Evolutionary conservation across 192 early-diverging fungal species (phyloP).

Genomic region (Thoreauomyces humboldtii): DNA sequence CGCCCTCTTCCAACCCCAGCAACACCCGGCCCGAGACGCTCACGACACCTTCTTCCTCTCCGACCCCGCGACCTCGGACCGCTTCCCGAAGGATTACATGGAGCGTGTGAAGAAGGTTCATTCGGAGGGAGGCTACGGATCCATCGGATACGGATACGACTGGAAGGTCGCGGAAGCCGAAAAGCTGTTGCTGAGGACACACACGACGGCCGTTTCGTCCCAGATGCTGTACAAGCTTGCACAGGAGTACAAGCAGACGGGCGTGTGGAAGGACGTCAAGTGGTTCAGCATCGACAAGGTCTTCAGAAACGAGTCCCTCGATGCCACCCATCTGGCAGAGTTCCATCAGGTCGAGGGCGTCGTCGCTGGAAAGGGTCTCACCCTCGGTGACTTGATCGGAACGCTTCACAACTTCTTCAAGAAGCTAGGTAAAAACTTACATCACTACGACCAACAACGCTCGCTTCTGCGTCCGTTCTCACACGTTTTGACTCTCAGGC

Average conservation of each 20-base stretch:
- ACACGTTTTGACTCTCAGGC: constrained; percentile 39
- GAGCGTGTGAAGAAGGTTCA: constrained; percentile 90
- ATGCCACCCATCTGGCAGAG: constrained; percentile 98
- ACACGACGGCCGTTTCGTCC: constrained; percentile 92
- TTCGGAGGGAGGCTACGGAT: constrained; percentile 90
- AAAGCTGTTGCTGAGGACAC: constrained; percentile 91
- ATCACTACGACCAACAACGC: not conserved
- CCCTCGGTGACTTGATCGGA: constrained; percentile 94
- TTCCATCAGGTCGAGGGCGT: constrained; percentile 99
- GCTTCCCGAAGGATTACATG: constrained; percentile 85
- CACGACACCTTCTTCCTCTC: constrained; percentile 60
- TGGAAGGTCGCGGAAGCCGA: constrained; percentile 93
- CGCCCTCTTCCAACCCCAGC: constrained; percentile 98
- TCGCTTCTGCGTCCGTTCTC: not conserved
- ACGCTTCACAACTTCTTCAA: constrained; percentile 94
- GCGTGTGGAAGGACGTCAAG: constrained; percentile 89
- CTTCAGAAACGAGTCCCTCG: constrained; percentile 96
- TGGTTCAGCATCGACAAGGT: constrained; percentile 99
- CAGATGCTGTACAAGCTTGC: constrained; percentile 93
- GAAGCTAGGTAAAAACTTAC: constrained; percentile 75
- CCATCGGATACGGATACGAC: constrained; percentile 81
- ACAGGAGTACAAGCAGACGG: constrained; percentile 49
- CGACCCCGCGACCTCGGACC: constrained; percentile 69
- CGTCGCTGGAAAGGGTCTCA: constrained; percentile 92
- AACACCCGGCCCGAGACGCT: constrained; percentile 80